Evolutionary conservation across 805 yeast species (phyloP).

Genomic region (Metschnikowia cubensis): DNA sequence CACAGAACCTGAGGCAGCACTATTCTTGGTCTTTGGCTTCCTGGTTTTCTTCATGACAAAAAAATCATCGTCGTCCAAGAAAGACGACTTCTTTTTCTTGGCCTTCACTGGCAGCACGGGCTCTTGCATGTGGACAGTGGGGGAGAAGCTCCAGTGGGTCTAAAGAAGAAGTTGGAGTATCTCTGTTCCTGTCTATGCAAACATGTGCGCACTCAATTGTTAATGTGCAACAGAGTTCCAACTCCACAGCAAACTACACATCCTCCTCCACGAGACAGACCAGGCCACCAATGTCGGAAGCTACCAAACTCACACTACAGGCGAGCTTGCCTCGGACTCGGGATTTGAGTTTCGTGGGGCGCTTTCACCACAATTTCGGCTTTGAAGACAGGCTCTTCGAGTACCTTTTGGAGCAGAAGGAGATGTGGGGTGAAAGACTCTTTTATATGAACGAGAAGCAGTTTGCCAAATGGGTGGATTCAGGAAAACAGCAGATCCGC

Average conservation of each 20-base stretch:
- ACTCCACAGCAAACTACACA: neutral
- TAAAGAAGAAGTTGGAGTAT: neutral
- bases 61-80: constrained; percentile 27
- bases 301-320: constrained; percentile 11
- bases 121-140: neutral
- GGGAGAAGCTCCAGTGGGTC: neutral
- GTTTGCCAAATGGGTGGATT: constrained; percentile 19
- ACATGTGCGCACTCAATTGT: neutral
- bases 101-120: constrained; percentile 3
- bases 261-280: no score
- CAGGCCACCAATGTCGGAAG: constrained; percentile 10
- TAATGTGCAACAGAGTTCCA: neutral
- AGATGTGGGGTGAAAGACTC: constrained; percentile 46
- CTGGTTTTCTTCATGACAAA: constrained; percentile 23
- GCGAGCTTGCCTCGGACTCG: constrained; percentile 15
- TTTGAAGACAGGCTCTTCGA: constrained; percentile 41
- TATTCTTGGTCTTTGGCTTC: constrained; percentile 6
- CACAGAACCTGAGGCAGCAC: neutral
- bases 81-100: constrained; percentile 12
- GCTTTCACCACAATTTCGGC: constrained; percentile 46
- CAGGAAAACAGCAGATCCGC: constrained; percentile 12
- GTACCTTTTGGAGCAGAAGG: constrained; percentile 41
- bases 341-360: constrained; percentile 19
- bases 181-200: neutral
- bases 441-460: constrained; percentile 39